Evolutionary conservation across 192 early-diverging fungal genomes (phyloP).

Genomic region (Spizellomyces punctatus): DNA sequence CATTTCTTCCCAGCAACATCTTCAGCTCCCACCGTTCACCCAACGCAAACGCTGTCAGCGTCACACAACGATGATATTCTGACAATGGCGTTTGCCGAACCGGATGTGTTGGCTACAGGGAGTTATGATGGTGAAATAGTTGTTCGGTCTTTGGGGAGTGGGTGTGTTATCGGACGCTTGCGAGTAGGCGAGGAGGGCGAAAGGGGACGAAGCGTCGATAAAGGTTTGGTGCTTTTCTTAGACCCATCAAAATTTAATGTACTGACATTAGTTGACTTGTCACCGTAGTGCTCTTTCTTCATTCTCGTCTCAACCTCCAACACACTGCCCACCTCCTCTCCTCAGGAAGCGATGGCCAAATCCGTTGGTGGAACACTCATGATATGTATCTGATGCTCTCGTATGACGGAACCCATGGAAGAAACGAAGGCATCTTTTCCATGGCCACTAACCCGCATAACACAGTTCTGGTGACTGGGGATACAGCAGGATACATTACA

Average conservation of each 20-base stretch:
- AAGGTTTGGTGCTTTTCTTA: conserved; percentile 28
- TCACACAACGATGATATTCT: conserved; percentile 57
- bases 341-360: conserved; percentile 48
- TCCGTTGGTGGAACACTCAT: conserved; percentile 52
- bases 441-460: conserved; percentile 39
- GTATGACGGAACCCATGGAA: conserved; percentile 35
- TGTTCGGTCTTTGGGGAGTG: conserved; percentile 42
- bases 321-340: conserved; percentile 42
- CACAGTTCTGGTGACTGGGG: conserved; percentile 43
- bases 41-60: conserved; percentile 15
- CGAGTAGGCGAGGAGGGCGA: conserved; percentile 33
- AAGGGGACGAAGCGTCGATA: conserved; percentile 44
- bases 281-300: conserved; percentile 45
- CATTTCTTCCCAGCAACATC: conserved; percentile 50
- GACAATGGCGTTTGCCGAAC: conserved; percentile 48
- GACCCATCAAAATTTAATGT: background rate
- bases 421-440: conserved; percentile 34
- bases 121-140: conserved; percentile 55
- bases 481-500: conserved; percentile 38
- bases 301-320: conserved; percentile 12
- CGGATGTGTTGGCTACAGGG: conserved; percentile 47
- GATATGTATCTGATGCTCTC: conserved; percentile 37
- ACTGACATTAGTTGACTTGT: background rate
- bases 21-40: conserved; percentile 35
- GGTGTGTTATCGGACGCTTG: conserved; percentile 43